Conservation (phyloP, 139 green algal genomes). For the Tetradesmus obliquus region DNA sequence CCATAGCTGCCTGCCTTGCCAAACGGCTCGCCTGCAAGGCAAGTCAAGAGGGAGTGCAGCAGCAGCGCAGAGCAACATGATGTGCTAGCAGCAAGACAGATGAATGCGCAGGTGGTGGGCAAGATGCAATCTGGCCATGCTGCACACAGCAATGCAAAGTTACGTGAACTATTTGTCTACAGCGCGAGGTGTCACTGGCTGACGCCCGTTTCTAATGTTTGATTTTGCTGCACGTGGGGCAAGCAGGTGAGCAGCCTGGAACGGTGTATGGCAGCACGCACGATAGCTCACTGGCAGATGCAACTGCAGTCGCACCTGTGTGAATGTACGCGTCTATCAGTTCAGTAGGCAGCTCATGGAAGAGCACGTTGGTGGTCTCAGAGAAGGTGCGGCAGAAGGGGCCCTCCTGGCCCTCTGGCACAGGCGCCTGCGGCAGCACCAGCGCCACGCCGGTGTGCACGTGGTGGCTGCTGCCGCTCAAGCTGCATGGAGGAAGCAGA, state of each 20-base stretch:
- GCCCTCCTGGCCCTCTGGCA: neutral
- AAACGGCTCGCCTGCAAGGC: constrained; percentile 77
- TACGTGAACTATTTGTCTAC: no score
- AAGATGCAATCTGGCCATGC: no score
- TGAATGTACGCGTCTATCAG: constrained; percentile 84
- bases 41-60: neutral
- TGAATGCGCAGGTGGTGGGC: no score
- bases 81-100: no score
- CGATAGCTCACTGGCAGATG: neutral
- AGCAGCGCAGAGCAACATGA: neutral
- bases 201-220: no score
- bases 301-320: constrained; percentile 55
- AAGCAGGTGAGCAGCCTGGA: neutral
- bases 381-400: constrained; percentile 67
- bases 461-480: constrained; percentile 73
- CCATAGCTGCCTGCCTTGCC: constrained; percentile 86
- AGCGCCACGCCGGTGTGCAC: constrained; percentile 92
- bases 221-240: no score
- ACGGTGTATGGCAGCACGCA: neutral
- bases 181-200: no score
- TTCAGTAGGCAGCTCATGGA: constrained; percentile 72
- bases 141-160: no score
- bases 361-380: constrained; percentile 82
- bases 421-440: constrained; percentile 56
- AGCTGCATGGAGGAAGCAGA: constrained; percentile 23